Percentiles rank a stretch among this genome's conserved stretches.
Conservation (phyloP, 768 basidiomycete species). For the Amanita rimosa region DNA sequence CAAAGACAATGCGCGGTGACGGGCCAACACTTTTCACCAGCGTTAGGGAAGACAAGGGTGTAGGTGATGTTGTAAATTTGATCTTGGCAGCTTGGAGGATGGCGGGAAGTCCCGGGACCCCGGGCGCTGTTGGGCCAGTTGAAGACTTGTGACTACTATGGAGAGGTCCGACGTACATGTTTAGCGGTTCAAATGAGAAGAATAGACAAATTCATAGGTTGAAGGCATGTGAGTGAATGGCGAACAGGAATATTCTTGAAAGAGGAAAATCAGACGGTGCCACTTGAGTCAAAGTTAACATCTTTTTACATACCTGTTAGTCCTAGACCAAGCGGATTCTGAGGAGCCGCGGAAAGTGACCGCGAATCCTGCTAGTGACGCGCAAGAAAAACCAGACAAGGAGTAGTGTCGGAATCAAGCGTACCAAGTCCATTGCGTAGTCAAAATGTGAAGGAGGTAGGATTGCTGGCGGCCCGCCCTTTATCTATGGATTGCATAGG, state of each 20-base stretch:
- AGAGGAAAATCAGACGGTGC: too few species aligned
- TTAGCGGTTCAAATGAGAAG: not conserved
- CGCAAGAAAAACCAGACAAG: constrained; percentile 6
- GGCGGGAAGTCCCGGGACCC: constrained; percentile 62
- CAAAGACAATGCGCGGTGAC: constrained; percentile 87
- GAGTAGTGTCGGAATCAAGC: constrained; percentile 7
- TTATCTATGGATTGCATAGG: not conserved
- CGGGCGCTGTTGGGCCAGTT: constrained; percentile 34
- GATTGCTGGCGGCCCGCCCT: not conserved
- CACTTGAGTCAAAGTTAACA: too few species aligned
- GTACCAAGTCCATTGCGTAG: not conserved
- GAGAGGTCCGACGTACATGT: not conserved
- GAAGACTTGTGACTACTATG: not conserved
- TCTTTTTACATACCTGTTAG: too few species aligned
- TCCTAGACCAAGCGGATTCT: constrained; percentile 11
- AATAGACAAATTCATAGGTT: too few species aligned
- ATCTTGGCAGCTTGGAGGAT: constrained; percentile 84
- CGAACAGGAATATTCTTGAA: too few species aligned
- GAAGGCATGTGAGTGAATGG: too few species aligned
- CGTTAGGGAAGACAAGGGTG: constrained; percentile 66
- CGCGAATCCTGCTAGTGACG: constrained; percentile 2
- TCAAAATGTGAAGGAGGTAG: not conserved
- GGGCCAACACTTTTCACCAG: constrained; percentile 91
- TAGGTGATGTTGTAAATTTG: constrained; percentile 72
- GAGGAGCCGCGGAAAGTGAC: constrained; percentile 5